These are phyloP conservation scores for Elongisporangium prolatum DNA, from an alignment of 352 stramenopile species.

Conservation along the genomic window DNA sequence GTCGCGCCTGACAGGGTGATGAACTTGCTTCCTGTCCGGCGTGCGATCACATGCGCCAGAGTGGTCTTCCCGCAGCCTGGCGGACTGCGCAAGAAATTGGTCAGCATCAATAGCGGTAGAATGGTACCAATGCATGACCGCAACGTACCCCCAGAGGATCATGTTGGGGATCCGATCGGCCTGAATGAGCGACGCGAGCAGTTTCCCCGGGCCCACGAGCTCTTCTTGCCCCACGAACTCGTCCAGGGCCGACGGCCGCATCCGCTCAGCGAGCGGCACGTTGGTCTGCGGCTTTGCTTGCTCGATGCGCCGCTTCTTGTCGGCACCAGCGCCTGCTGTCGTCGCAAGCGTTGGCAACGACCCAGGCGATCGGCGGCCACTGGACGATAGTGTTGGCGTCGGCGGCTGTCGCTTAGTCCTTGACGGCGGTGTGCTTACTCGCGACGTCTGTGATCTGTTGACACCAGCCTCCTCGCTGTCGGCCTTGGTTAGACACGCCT, in stretches of 20 bases:
- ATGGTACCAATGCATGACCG: too few species aligned
- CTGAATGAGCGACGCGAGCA: slow-evolving; percentile 54
- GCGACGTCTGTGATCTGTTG: not conserved
- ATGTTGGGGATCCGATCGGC: slow-evolving; percentile 76
- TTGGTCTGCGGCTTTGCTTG: slow-evolving; percentile 12
- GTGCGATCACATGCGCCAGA: slow-evolving; percentile 71
- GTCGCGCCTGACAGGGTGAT: slow-evolving; percentile 67
- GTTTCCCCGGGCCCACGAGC: slow-evolving; percentile 54
- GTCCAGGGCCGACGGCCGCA: slow-evolving; percentile 56
- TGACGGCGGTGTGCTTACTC: not conserved
- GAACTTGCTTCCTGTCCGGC: slow-evolving; percentile 64
- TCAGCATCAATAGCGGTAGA: too few species aligned
- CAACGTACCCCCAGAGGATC: slow-evolving; percentile 77
- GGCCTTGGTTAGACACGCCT: slow-evolving; percentile 40
- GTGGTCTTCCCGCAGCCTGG: slow-evolving; percentile 88
- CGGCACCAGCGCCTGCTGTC: not conserved
- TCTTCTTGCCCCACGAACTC: slow-evolving; percentile 71
- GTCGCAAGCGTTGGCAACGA: slow-evolving; percentile 1
- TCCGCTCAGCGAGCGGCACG: slow-evolving; percentile 67
- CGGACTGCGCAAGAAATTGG: slow-evolving; percentile 24
- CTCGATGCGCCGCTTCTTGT: slow-evolving; percentile 44
- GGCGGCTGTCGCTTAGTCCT: not conserved
- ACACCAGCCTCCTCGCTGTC: not conserved
- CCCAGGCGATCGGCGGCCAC: not conserved
- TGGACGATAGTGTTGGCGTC: slow-evolving; percentile 10